These are phyloP conservation scores for Loxodes magnus DNA, from an alignment of 73 alveolate species.

Conservation along the genomic window DNA sequence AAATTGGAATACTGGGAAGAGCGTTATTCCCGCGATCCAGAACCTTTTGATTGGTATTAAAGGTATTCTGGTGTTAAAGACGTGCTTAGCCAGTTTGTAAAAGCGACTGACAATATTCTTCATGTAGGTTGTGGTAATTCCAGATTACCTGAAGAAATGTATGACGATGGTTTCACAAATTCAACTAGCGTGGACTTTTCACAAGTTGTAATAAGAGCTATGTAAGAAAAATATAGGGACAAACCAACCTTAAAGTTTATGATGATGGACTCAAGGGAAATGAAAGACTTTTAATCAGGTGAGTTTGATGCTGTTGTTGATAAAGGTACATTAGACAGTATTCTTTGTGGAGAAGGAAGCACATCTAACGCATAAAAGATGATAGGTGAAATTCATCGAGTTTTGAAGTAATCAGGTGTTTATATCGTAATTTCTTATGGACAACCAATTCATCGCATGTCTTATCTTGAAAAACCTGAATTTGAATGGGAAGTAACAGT, in stretches of 20 bases:
- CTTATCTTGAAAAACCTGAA: slow-evolving; percentile 72
- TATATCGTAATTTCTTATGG: slow-evolving; percentile 90
- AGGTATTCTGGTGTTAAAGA: slow-evolving; percentile 90
- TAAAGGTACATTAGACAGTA: slow-evolving; percentile 89
- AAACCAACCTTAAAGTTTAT: slow-evolving; percentile 78
- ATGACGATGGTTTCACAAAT: slow-evolving; percentile 93
- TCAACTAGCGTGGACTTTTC: slow-evolving; percentile 83
- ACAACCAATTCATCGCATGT: slow-evolving; percentile 72
- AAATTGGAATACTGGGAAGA: slow-evolving; percentile 98
- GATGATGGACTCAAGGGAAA: slow-evolving; percentile 82
- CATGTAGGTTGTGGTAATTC: slow-evolving; percentile 95
- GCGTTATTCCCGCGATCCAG: slow-evolving; percentile 92
- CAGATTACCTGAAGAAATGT: slow-evolving; percentile 89
- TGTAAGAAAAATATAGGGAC: slow-evolving; percentile 88
- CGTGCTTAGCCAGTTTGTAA: slow-evolving; percentile 66
- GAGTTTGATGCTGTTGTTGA: slow-evolving; percentile 87
- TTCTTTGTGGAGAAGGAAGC: slow-evolving; percentile 92
- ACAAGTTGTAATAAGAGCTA: slow-evolving; percentile 77
- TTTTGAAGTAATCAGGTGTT: slow-evolving; percentile 89
- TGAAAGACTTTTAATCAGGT: slow-evolving; percentile 74
- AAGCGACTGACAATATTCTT: slow-evolving; percentile 73
- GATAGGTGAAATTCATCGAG: slow-evolving; percentile 83
- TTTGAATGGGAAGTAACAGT: slow-evolving; percentile 63
- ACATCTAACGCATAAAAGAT: slow-evolving; percentile 83
- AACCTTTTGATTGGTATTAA: slow-evolving; percentile 96